phyloP scores from a whole-genome alignment of 257 asterid species.

The Buddleja alternifolia region DNA sequence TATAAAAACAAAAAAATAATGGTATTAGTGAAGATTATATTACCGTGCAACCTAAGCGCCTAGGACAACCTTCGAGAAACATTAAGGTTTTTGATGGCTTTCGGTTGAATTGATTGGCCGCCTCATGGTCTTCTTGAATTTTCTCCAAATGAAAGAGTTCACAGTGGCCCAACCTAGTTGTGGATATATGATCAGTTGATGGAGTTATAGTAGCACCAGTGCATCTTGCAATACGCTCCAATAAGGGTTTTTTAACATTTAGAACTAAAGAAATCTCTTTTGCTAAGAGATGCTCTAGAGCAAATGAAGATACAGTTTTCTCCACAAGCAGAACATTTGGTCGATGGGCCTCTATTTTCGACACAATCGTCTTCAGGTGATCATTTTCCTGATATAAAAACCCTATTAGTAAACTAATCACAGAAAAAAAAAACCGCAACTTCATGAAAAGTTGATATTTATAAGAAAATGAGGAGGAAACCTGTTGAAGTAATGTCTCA shows the following conservation, averaged over 20 bases:
- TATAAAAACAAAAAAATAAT: not conserved
- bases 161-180: constrained; percentile 80
- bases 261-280: constrained; percentile 91
- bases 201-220: constrained; percentile 86
- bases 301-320: constrained; percentile 88
- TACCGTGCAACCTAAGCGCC: constrained; percentile 99
- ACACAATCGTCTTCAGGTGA: constrained; percentile 72
- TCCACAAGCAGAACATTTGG: constrained; percentile 96
- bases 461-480: constrained; percentile 27
- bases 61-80: constrained; percentile 95
- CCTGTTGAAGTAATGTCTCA: constrained; percentile 86
- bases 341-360: constrained; percentile 84
- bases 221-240: constrained; percentile 90
- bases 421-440: not conserved
- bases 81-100: constrained; percentile 86
- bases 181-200: constrained; percentile 70
- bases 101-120: constrained; percentile 65
- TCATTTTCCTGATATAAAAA: constrained; percentile 73
- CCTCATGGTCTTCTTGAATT: constrained; percentile 74
- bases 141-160: constrained; percentile 86
- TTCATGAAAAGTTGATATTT: constrained; percentile 23
- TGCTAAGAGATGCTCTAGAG: constrained; percentile 79
- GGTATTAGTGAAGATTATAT: not conserved
- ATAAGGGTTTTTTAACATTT: constrained; percentile 73
- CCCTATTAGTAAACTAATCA: constrained; percentile 6